Conservation (phyloP, 2,329 filamentous ascomycete species). For the Aphanocladium album region DNA sequence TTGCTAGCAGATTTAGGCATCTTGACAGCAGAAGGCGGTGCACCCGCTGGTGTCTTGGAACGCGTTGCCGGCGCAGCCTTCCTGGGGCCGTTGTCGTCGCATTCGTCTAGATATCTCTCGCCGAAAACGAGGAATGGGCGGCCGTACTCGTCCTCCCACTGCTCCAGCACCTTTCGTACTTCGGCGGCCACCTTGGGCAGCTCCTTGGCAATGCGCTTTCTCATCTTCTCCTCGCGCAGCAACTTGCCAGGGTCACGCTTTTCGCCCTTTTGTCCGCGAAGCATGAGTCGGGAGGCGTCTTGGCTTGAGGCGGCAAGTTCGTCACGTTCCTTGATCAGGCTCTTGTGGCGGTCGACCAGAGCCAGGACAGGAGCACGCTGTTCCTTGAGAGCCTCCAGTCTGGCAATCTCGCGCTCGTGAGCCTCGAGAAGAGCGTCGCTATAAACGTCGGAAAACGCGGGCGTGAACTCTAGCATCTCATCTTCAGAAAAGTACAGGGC, state of each 20-base stretch:
- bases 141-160: slow-evolving; percentile 91
- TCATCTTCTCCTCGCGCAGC: slow-evolving; percentile 94
- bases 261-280: slow-evolving; percentile 87
- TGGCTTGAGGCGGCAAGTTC: slow-evolving; percentile 87
- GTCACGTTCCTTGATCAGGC: slow-evolving; percentile 77
- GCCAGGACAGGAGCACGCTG: slow-evolving; percentile 80
- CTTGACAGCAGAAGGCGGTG: slow-evolving; percentile 43
- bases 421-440: slow-evolving; percentile 92
- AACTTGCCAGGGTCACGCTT: slow-evolving; percentile 91
- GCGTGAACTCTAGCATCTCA: slow-evolving; percentile 97
- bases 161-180: slow-evolving; percentile 73
- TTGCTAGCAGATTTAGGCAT: slow-evolving; percentile 30
- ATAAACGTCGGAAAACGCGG: slow-evolving; percentile 94
- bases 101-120: slow-evolving; percentile 79
- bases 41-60: slow-evolving; percentile 70
- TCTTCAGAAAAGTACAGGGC: slow-evolving; percentile 91
- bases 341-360: slow-evolving; percentile 77
- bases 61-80: slow-evolving; percentile 47
- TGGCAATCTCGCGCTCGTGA: slow-evolving; percentile 83
- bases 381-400: slow-evolving; percentile 76
- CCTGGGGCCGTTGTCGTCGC: slow-evolving; percentile 60
- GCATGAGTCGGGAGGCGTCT: slow-evolving; percentile 89
- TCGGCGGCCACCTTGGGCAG: slow-evolving; percentile 85
- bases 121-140: slow-evolving; percentile 90
- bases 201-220: slow-evolving; percentile 94